A percentile compares a stretch with the other conserved stretches of the same genome.
Evolutionary conservation across 1,284 basidiomycete species (phyloP).

Genomic region (Moesziomyces sp.): DNA sequence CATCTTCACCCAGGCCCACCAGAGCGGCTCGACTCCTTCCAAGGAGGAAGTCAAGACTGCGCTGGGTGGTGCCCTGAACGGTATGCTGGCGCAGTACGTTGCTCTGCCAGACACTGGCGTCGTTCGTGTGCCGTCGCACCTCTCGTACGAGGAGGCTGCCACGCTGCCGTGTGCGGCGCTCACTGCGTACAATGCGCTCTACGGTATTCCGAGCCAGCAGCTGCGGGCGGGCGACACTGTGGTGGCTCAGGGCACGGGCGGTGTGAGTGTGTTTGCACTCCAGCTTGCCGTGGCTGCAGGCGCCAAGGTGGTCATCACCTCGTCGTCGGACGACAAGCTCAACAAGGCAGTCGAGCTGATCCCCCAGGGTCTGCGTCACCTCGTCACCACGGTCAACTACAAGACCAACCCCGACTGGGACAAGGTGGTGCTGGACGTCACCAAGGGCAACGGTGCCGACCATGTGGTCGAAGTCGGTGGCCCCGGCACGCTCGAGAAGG

Average conservation of each 20-base stretch:
- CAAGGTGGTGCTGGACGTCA: slow-evolving; percentile 72
- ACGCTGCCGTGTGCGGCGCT: slow-evolving; percentile 71
- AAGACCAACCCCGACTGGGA: slow-evolving; percentile 73
- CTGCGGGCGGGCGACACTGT: slow-evolving; percentile 71
- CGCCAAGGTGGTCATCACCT: slow-evolving; percentile 74
- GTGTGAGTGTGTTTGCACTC: slow-evolving; percentile 73
- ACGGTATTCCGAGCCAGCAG: slow-evolving; percentile 69
- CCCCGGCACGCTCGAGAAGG: slow-evolving; percentile 71
- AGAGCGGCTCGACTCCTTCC: slow-evolving; percentile 63
- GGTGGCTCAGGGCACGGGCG: slow-evolving; percentile 74
- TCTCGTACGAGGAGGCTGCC: slow-evolving; percentile 73
- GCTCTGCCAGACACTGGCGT: slow-evolving; percentile 43
- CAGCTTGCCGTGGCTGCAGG: slow-evolving; percentile 75
- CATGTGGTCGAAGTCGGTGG: slow-evolving; percentile 74
- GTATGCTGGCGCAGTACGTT: slow-evolving; percentile 74
- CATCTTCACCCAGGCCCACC: slow-evolving; percentile 62
- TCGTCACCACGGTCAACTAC: slow-evolving; percentile 71
- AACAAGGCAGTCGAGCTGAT: slow-evolving; percentile 59
- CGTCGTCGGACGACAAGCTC: slow-evolving; percentile 74
- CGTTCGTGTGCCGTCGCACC: slow-evolving; percentile 68
- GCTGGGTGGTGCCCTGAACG: slow-evolving; percentile 72
- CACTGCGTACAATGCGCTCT: slow-evolving; percentile 72
- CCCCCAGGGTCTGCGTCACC: slow-evolving; percentile 48
- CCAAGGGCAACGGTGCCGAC: slow-evolving; percentile 73
- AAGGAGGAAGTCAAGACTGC: slow-evolving; percentile 64